Base-by-base conservation (phyloP, 805 yeast species). In the Ogataea glucozyma region DNA sequence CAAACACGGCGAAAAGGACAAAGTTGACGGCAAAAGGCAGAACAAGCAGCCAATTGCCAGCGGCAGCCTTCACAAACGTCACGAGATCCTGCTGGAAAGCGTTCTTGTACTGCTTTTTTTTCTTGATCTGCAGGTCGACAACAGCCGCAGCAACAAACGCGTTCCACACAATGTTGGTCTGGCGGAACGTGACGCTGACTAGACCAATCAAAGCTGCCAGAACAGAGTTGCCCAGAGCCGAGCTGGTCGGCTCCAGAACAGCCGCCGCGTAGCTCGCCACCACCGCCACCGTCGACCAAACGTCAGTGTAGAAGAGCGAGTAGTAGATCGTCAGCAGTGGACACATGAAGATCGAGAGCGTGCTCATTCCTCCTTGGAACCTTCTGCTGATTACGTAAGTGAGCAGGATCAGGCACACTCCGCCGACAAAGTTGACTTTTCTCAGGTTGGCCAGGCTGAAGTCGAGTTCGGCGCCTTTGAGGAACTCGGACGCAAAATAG, bases 131-230 rank as follows among this genome's bases (percentile, higher is more conserved):
- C 18, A 73, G 62, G 53, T 83, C 88, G 20, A 85, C 60, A 7
- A 79, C 67, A 1, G 79, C 61, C 0, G 78, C 73, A 40, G 79
- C 65, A 1, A 83, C 69, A 50, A 86, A 81, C 0, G 76, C 79
- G 11, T 79, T 73, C 99, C 99, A 93, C 0, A 89, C 70, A 24
- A 93, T 81, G 56, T 93, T 93, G 0, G 99, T 93, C 56, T 93
- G 99, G 49, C 99, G 76, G 59, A 93, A 83, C 58, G 76, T 66
- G 26, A 93, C 69, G 56, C 96, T 84, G 4, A 72, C 21, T 4
- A 80, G 72, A 0, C 87, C 86, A 19, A 82, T 51, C 4, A 75
- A 2, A 0, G 84, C 83, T 44, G 88, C 71, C 1, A 70, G 23
- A 6, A 46, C 40, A 7, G 70, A 50, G 16, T 65, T 61, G 3